Conservation (phyloP, 1,284 basidiomycete species). For the Boletus sp. region DNA sequence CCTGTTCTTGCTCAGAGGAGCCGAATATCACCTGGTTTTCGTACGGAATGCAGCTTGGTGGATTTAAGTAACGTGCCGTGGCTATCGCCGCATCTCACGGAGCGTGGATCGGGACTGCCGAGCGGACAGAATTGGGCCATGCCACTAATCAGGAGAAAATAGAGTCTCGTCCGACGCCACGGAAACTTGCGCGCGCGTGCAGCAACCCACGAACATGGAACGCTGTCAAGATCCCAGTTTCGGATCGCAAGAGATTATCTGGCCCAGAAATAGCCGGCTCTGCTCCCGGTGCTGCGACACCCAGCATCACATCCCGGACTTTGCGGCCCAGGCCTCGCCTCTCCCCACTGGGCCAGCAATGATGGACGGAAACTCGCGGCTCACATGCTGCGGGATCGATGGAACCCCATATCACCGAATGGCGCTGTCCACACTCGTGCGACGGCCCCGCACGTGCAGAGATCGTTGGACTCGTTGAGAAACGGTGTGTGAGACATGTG, state of each 20-base stretch:
- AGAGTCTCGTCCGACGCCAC: slow-evolving; percentile 9
- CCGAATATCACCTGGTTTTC: slow-evolving; percentile 24
- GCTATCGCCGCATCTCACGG: slow-evolving; percentile 29
- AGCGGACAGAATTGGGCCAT: slow-evolving; percentile 6
- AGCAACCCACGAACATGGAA: slow-evolving; percentile 9
- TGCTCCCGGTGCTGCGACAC: slow-evolving; percentile 12
- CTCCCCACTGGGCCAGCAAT: slow-evolving; percentile 1
- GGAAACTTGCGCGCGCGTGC: slow-evolving; percentile 7
- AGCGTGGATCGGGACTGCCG: slow-evolving; percentile 27
- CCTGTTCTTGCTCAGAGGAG: slow-evolving; percentile 12
- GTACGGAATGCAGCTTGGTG: slow-evolving; percentile 1
- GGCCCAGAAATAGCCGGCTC: slow-evolving; percentile 15
- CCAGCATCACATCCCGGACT: slow-evolving; percentile 33
- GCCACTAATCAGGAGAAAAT: slow-evolving; percentile 19
- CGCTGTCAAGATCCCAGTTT: slow-evolving; percentile 17
- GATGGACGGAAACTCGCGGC: slow-evolving; percentile 30
- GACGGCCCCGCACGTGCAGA: slow-evolving; percentile 20
- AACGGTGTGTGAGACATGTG: slow-evolving; percentile 12
- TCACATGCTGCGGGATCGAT: slow-evolving; percentile 27
- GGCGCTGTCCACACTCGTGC: neutral
- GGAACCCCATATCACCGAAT: slow-evolving; percentile 13
- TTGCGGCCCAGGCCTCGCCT: slow-evolving; percentile 25
- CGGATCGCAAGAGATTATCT: slow-evolving; percentile 19
- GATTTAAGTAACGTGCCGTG: slow-evolving; percentile 14
- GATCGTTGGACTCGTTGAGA: too few species aligned